Evolutionary conservation across 2,329 filamentous ascomycete genomes (phyloP), one percentile per base, ranked within the genome.

Genomic region (Neofusicoccum kwambonambiense): DNA sequence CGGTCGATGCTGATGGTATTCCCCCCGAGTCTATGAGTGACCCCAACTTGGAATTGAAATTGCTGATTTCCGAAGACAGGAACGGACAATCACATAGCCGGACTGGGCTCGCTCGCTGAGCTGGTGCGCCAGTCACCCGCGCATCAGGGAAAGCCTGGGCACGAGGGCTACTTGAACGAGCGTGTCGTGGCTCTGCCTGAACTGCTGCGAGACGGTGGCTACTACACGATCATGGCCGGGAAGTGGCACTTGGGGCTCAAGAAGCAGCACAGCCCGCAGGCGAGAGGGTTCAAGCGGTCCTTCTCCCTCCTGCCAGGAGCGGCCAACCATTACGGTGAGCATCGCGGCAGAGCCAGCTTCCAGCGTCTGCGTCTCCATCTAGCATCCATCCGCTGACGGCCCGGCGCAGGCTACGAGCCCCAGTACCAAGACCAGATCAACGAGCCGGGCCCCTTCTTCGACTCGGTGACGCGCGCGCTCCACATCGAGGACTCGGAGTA

Each of bases 81-180:
- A 3, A 89, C 86, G 0, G 86, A 88, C 70, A 82, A 88, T 69
- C 85, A 85, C 70, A 85, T 85, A 61, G 82, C 83, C 11, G 83
- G 87, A 0, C 77, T 89, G 4, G 86, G 86, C 1, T 86, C 86
- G 65, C 47, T 57, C 64, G 37, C 68, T 51, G 56, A 63, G 35
- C 39, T 63, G 44, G 74, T 79, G 77, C 64, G 83, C 61, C 83
- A 81, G 75, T 80, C 78, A 50, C 84, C 82, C 0, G 82, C 82
- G 0, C 82, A 83, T 0, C 84, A 87, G 69, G 86, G 82, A 11
- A 81, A 82, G 76, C 86, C 86, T 0, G 86, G 86, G 0, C 87
- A 89, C 65, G 86, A 89, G 71, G 86, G 87, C 0, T 89, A 88
- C 68, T 76, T 89, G 42, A 89, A 89, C 64, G 81, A 86, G 66